These are phyloP conservation scores for Diutina siamensis DNA, from an alignment of 1,139 yeast genomes.

Conservation along the genomic window DNA sequence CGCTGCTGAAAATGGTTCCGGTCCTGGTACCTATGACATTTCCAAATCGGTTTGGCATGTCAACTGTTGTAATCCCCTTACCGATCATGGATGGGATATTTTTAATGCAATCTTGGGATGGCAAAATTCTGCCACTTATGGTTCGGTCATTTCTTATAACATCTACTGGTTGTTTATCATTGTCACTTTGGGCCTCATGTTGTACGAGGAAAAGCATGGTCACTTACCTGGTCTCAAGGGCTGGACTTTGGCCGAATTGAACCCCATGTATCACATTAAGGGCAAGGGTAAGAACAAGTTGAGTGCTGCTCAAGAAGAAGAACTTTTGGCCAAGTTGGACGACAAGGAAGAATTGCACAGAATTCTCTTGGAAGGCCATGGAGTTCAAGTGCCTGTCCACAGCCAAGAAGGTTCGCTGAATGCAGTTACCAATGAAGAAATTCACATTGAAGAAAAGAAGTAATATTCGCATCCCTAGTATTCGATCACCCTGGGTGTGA, in stretches of 20 bases:
- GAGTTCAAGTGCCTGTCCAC: background rate
- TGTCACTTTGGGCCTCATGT: background rate
- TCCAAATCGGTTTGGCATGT: conserved; percentile 8
- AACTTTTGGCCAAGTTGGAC: conserved; percentile 36
- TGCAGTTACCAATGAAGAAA: background rate
- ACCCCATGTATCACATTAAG: conserved; percentile 3
- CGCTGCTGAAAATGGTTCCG: conserved; percentile 7
- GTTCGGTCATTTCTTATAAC: conserved; percentile 7
- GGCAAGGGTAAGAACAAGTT: background rate
- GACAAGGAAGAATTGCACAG: conserved; percentile 9
- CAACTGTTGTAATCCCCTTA: conserved; percentile 8
- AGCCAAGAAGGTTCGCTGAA: background rate
- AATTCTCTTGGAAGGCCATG: background rate
- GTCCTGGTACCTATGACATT: conserved; percentile 8
- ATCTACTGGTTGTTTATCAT: conserved; percentile 7
- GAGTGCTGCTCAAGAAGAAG: conserved; percentile 38
- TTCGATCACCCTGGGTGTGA: conserved; percentile 11
- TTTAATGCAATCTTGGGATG: conserved; percentile 8
- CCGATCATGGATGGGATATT: conserved; percentile 8
- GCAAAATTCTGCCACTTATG: conserved; percentile 6
- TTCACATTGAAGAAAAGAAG: background rate
- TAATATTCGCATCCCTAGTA: too few relatives aligned
- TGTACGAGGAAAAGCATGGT: background rate
- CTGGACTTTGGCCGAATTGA: conserved; percentile 1
- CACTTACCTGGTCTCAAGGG: background rate